Evolutionary conservation across 106 monocot genomes (phyloP).

Genomic region (Phalaenopsis equestris): DNA sequence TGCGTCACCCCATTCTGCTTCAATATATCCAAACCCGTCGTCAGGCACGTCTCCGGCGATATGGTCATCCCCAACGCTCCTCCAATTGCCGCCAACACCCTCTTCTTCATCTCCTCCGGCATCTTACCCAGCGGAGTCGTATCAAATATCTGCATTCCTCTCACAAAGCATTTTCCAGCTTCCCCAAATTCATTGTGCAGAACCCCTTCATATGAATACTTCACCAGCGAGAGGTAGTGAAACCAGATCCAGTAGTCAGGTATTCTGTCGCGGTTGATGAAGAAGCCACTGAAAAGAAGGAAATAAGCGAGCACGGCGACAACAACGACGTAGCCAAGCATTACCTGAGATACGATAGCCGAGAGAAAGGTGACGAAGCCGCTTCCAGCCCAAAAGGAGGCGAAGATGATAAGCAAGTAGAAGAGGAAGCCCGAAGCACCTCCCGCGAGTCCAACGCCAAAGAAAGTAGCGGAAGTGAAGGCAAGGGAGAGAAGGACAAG

Average conservation of each 20-base stretch:
- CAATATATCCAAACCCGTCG: conserved; percentile 27
- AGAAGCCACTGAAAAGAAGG: conserved; percentile 76
- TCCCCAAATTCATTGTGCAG: conserved; percentile 68
- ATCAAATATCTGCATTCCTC: conserved; percentile 63
- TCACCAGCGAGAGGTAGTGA: conserved; percentile 77
- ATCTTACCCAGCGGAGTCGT: conserved; percentile 35
- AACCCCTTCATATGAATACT: conserved; percentile 80
- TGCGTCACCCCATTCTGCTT: conserved; percentile 23
- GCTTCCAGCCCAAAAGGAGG: conserved; percentile 71
- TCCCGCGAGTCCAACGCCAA: conserved; percentile 55
- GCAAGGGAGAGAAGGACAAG: conserved; percentile 43
- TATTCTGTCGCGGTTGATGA: conserved; percentile 64
- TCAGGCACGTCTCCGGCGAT: conserved; percentile 15
- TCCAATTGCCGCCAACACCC: conserved; percentile 20
- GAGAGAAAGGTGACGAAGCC: conserved; percentile 81
- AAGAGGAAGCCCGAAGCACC: conserved; percentile 43
- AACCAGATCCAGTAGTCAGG: conserved; percentile 83
- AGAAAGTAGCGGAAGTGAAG: conserved; percentile 59
- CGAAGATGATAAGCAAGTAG: conserved; percentile 47
- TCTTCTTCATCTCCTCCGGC: conserved; percentile 18
- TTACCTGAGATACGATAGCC: conserved; percentile 40
- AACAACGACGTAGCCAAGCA: conserved; percentile 56
- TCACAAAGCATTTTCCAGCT: conserved; percentile 32
- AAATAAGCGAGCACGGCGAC: conserved; percentile 72
- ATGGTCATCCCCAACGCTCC: conserved; percentile 15